Percentiles rank a stretch among this genome's conserved stretches.
Conservation (phyloP, 2,329 filamentous ascomycete species). For the Chalaropsis ovoidea region DNA sequence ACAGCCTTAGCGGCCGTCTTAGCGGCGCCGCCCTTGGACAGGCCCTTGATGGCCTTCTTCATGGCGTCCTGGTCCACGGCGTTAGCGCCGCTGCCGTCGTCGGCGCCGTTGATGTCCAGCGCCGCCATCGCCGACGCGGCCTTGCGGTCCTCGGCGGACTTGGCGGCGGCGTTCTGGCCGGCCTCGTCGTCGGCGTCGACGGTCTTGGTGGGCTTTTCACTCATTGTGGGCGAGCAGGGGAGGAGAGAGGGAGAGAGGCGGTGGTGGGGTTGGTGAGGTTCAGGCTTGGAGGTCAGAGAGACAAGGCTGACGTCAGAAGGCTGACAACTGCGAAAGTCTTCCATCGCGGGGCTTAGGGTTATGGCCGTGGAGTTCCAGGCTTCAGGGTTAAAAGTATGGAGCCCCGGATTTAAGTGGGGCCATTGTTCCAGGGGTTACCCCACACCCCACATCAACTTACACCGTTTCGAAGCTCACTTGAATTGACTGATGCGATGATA, state of each 20-base stretch:
- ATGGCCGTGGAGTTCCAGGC: too few species aligned
- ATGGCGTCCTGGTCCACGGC: slow-evolving; percentile 61
- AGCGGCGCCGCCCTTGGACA: slow-evolving; percentile 31
- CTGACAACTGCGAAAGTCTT: not conserved
- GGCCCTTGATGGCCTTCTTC: slow-evolving; percentile 59
- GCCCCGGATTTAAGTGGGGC: not conserved
- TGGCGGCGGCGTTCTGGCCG: slow-evolving; percentile 43
- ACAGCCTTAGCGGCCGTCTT: slow-evolving; percentile 38
- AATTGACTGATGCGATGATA: not conserved
- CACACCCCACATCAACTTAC: not conserved
- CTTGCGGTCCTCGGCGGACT: slow-evolving; percentile 66
- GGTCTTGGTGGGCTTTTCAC: slow-evolving; percentile 4
- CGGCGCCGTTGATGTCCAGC: slow-evolving; percentile 48
- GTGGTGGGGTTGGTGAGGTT: not conserved
- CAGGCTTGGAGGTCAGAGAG: not conserved
- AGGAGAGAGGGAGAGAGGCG: not conserved
- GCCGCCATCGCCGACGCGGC: slow-evolving; percentile 62
- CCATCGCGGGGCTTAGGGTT: slow-evolving; percentile 1
- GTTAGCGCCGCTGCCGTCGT: slow-evolving; percentile 39
- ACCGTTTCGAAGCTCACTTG: not conserved
- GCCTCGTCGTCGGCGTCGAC: slow-evolving; percentile 45
- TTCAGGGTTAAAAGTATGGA: not conserved
- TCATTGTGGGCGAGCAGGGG: not conserved
- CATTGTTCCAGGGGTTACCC: not conserved
- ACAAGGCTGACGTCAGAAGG: slow-evolving; percentile 7